A percentile compares a stretch with the other conserved stretches of the same genome.
Evolutionary conservation across 1,284 basidiomycete genomes (phyloP).

Genomic region (Gymnopus androsaceus): DNA sequence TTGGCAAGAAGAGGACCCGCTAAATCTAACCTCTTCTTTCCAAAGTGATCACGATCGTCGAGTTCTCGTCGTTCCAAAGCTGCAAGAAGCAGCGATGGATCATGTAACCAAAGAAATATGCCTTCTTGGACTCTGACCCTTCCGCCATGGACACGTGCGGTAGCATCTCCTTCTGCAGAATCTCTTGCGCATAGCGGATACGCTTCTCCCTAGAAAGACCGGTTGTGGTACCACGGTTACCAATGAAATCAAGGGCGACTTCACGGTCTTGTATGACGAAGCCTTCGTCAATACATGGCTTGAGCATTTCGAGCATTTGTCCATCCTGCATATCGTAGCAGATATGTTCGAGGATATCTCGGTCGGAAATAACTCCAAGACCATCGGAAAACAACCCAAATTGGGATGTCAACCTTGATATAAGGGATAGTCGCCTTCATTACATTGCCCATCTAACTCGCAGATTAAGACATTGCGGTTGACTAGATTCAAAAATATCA

Average conservation of each 20-base stretch:
- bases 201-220: constrained; percentile 91
- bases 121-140: constrained; percentile 97
- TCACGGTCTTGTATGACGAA: constrained; percentile 98
- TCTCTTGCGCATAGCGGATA: constrained; percentile 96
- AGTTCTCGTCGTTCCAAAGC: constrained; percentile 94
- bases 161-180: constrained; percentile 98
- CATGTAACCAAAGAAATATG: constrained; percentile 99
- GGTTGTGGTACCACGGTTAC: constrained; percentile 95
- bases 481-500: constrained; percentile 20
- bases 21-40: constrained; percentile 96
- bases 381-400: constrained; percentile 99
- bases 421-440: constrained; percentile 98
- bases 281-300: constrained; percentile 98
- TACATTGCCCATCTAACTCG: constrained; percentile 79
- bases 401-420: constrained; percentile 97
- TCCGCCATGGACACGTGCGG: constrained; percentile 97
- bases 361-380: constrained; percentile 96
- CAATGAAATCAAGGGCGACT: constrained; percentile 96
- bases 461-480: constrained; percentile 1
- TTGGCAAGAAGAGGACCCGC: constrained; percentile 95
- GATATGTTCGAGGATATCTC: constrained; percentile 97
- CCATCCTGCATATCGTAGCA: constrained; percentile 97
- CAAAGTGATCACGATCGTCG: constrained; percentile 99
- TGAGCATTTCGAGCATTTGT: constrained; percentile 97
- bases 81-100: constrained; percentile 94